phyloP scores from a whole-genome alignment of 805 yeast species.

The Teunomyces pallodes region DNA sequence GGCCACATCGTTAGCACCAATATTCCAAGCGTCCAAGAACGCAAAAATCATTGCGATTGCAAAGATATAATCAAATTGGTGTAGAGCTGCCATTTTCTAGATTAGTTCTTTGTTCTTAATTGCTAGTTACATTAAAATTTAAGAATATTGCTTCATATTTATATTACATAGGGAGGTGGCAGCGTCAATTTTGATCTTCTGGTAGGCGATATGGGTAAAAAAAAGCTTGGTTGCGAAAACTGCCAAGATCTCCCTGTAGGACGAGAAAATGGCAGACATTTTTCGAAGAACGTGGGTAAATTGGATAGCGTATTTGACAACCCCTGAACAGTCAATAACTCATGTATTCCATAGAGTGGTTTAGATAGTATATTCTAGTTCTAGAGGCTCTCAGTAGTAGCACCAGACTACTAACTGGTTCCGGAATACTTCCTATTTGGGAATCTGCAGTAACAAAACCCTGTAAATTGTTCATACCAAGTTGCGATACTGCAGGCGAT shows the following conservation, averaged over 20 bases:
- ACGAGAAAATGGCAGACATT: conserved; percentile 3
- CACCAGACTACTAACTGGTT: background rate
- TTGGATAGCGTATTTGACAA: background rate
- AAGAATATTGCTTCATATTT: background rate
- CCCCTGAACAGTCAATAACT: no score
- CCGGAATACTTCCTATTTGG: background rate
- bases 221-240: conserved; percentile 4
- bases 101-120: background rate
- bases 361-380: no score
- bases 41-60: conserved; percentile 71
- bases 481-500: background rate
- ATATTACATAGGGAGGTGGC: background rate
- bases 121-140: background rate
- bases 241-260: background rate
- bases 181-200: background rate
- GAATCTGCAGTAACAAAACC: background rate
- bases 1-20: conserved; percentile 81
- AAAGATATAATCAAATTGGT: conserved; percentile 66
- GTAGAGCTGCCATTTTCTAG: conserved; percentile 34
- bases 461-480: background rate
- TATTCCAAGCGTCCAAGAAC: conserved; percentile 74
- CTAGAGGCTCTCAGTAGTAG: background rate
- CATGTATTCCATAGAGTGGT: no score
- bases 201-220: background rate
- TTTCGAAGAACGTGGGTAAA: conserved; percentile 1